phyloP scores from a whole-genome alignment of 257 asterid species.

The Solanum tarapatanum region DNA sequence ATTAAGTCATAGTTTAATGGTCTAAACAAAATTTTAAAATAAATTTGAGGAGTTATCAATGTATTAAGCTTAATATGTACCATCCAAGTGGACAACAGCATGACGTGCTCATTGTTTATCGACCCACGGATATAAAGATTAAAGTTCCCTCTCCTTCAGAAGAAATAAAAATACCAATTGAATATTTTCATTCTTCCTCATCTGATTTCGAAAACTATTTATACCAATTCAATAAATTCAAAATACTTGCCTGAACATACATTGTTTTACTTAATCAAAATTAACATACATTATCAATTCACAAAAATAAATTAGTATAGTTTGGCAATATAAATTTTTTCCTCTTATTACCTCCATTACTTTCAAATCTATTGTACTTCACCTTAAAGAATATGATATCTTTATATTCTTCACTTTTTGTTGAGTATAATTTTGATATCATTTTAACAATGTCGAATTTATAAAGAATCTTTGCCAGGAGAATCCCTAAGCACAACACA shows the following conservation, averaged over 20 bases:
- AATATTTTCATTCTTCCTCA: background rate
- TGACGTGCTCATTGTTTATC: background rate
- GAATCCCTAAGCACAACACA: background rate
- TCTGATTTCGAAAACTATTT: background rate
- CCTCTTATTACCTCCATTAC: background rate
- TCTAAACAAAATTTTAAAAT: too few relatives aligned
- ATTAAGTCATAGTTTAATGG: too few relatives aligned
- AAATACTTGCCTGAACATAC: background rate
- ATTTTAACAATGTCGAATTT: background rate
- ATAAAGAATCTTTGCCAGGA: background rate
- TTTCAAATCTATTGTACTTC: background rate
- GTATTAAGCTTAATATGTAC: background rate
- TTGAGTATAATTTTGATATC: background rate
- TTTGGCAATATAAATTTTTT: background rate
- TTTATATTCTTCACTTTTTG: too few relatives aligned
- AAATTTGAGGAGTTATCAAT: too few relatives aligned
- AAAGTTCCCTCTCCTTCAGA: background rate
- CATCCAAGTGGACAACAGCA: background rate
- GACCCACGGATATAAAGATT: background rate
- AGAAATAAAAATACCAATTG: background rate
- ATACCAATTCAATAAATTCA: background rate
- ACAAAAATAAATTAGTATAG: background rate
- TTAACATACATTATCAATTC: background rate
- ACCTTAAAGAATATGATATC: background rate
- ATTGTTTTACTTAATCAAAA: background rate